Conservation (phyloP, 2,329 filamentous ascomycete genomes). For the Raffaelea arxii region DNA sequence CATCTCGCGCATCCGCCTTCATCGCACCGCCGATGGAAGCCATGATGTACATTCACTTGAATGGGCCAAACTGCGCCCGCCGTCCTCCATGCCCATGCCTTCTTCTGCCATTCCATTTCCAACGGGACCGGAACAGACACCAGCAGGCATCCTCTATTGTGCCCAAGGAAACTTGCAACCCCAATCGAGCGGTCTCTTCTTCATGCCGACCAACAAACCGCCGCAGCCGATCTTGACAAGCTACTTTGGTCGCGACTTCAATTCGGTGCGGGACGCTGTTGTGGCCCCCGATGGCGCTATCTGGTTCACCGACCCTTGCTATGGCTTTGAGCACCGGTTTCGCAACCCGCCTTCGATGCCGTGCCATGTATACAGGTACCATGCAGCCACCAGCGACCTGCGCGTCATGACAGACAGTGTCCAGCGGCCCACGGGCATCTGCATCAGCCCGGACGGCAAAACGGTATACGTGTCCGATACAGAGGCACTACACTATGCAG, state of each 20-base stretch:
- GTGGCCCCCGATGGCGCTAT: slow-evolving; percentile 27
- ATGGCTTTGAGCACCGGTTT: slow-evolving; percentile 34
- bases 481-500: slow-evolving; percentile 19
- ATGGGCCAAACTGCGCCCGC: slow-evolving; percentile 33
- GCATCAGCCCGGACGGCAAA: slow-evolving; percentile 25
- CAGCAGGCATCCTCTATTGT: slow-evolving; percentile 15
- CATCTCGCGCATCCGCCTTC: slow-evolving; percentile 31
- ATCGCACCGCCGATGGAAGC: slow-evolving; percentile 14
- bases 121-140: background rate
- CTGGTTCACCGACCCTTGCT: slow-evolving; percentile 40
- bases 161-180: slow-evolving; percentile 14
- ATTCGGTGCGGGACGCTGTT: slow-evolving; percentile 33
- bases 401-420: slow-evolving; percentile 39
- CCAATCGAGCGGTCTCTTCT: slow-evolving; percentile 26
- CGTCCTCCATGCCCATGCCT: slow-evolving; percentile 33
- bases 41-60: slow-evolving; percentile 21
- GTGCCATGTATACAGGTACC: slow-evolving; percentile 37
- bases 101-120: slow-evolving; percentile 53
- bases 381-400: slow-evolving; percentile 28
- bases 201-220: slow-evolving; percentile 22
- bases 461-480: slow-evolving; percentile 34
- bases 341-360: slow-evolving; percentile 33
- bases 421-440: slow-evolving; percentile 30
- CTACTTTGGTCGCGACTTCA: slow-evolving; percentile 36
- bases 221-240: slow-evolving; percentile 28